phyloP scores from a whole-genome alignment of 2,329 filamentous ascomycete species.

The Aureobasidium subglaciale region DNA sequence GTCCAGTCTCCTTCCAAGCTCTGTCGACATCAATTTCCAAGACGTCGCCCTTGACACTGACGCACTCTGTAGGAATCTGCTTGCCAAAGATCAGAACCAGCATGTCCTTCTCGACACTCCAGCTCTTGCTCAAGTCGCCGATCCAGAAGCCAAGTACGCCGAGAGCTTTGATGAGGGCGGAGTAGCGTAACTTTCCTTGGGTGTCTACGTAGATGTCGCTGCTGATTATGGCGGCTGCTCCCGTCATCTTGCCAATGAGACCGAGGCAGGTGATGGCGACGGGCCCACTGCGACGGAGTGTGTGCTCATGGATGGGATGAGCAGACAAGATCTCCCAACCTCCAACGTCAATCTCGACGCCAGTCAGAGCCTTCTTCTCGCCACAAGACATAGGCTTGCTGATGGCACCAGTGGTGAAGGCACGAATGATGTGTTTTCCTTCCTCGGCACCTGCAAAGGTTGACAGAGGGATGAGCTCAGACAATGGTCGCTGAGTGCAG shows the following conservation, averaged over 20 bases:
- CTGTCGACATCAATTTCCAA: conserved; percentile 68
- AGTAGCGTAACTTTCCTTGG: conserved; percentile 57
- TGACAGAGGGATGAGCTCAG: conserved; percentile 62
- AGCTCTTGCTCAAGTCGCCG: background rate
- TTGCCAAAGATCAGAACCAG: conserved; percentile 68
- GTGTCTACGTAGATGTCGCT: conserved; percentile 52
- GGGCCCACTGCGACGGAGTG: conserved; percentile 33
- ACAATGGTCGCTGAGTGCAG: conserved; percentile 53
- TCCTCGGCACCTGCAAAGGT: conserved; percentile 66
- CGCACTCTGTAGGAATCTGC: conserved; percentile 50
- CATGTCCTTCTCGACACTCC: conserved; percentile 55
- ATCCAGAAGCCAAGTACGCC: conserved; percentile 55
- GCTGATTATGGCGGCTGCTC: conserved; percentile 65
- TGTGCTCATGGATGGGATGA: conserved; percentile 57
- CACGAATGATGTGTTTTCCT: conserved; percentile 62
- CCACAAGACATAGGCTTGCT: conserved; percentile 42
- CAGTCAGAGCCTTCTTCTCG: conserved; percentile 46
- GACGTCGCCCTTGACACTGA: conserved; percentile 45
- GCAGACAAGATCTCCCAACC: conserved; percentile 79
- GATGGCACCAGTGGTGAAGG: conserved; percentile 59
- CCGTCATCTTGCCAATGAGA: conserved; percentile 82
- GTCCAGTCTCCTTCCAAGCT: conserved; percentile 69
- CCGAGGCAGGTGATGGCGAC: conserved; percentile 56
- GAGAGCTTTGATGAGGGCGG: conserved; percentile 69
- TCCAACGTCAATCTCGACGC: conserved; percentile 54